Evolutionary conservation across 768 basidiomycete species (phyloP).

Genomic region (Obba rivulosa): DNA sequence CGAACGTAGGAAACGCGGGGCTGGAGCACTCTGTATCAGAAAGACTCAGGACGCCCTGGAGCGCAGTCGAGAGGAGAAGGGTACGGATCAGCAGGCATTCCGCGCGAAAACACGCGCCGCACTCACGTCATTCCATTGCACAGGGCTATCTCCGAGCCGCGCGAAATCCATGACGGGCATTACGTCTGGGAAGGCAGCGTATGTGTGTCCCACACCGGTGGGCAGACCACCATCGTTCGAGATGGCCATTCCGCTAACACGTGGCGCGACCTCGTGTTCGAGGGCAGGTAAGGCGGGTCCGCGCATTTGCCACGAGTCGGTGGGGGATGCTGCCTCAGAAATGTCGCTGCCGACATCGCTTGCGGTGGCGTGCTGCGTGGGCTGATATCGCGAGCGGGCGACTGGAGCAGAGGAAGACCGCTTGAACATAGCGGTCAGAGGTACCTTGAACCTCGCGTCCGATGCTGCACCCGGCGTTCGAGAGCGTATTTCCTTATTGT

Average conservation of each 20-base stretch:
- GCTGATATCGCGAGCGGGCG: constrained; percentile 14
- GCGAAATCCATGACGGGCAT: not conserved
- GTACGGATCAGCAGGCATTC: not conserved
- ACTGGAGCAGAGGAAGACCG: constrained; percentile 57
- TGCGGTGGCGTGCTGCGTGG: constrained; percentile 1
- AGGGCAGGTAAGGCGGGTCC: constrained; percentile 4
- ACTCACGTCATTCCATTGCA: constrained; percentile 11
- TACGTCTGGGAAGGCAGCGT: not conserved
- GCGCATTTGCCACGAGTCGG: not conserved
- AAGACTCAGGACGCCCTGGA: constrained; percentile 4
- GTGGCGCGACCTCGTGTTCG: constrained; percentile 7
- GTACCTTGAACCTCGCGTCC: constrained; percentile 36
- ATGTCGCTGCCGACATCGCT: constrained; percentile 11
- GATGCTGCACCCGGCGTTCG: constrained; percentile 2
- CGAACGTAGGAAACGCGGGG: constrained; percentile 11
- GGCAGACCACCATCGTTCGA: not conserved
- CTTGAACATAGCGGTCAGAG: constrained; percentile 61
- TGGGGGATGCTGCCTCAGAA: constrained; percentile 3
- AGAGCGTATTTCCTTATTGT: not conserved
- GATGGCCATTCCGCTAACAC: constrained; percentile 1
- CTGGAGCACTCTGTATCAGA: constrained; percentile 4
- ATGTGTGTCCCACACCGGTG: not conserved
- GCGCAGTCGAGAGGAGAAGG: not conserved
- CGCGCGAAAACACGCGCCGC: not conserved
- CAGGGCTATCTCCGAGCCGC: not conserved